Evolutionary conservation across 2,329 filamentous ascomycete species (phyloP).

Genomic region (Diatrype stigma): DNA sequence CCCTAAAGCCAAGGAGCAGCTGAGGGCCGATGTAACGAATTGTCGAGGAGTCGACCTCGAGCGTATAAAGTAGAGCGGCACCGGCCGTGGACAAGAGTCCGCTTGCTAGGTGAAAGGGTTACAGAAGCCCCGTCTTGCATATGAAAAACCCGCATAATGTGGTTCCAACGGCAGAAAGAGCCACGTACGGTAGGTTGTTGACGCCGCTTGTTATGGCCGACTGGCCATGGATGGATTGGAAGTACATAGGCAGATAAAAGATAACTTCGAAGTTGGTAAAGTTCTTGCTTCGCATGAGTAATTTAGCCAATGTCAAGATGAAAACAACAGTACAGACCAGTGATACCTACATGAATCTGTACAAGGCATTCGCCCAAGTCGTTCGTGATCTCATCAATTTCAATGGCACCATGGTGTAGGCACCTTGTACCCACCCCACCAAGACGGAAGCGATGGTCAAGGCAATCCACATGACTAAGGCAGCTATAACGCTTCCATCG

Average conservation of each 20-base stretch:
- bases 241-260: background rate
- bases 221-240: background rate
- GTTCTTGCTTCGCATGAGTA: background rate
- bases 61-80: background rate
- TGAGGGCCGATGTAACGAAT: conserved; percentile 6
- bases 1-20: conserved; percentile 6
- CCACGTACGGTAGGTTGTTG: conserved; percentile 23
- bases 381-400: background rate
- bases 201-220: background rate
- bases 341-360: background rate
- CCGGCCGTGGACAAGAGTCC: background rate
- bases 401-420: background rate
- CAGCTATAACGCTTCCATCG: background rate
- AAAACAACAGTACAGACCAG: too few relatives aligned
- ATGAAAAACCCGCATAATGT: background rate
- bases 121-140: background rate
- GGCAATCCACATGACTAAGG: too few relatives aligned
- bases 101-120: background rate
- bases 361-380: background rate
- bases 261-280: conserved; percentile 11
- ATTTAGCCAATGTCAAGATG: background rate
- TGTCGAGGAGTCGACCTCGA: background rate
- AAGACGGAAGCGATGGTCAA: background rate
- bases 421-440: background rate
- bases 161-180: conserved; percentile 4